Evolutionary conservation across 2,329 filamentous ascomycete species (phyloP), one percentile per base, ranked within the genome.

Genomic region (Malbranchea cinnamomea): DNA sequence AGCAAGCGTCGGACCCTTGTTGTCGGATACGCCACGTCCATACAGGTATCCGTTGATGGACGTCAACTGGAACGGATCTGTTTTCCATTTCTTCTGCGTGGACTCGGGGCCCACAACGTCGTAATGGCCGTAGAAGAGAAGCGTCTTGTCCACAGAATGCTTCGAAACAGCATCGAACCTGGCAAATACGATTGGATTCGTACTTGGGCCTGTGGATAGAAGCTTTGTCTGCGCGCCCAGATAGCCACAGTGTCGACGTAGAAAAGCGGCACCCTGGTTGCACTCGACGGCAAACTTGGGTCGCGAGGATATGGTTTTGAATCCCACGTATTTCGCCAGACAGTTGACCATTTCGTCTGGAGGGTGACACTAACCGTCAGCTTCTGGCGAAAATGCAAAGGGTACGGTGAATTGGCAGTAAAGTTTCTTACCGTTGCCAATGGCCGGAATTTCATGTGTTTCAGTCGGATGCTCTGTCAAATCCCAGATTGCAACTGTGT

Each of bases 101-200:
- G 78, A 75, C 41, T 93, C 83, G 0, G 89, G 89, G 1, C 84
- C 71, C 3, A 98, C 89, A 2, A 98, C 85, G 48, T 98, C 89
- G 60, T 98, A 98, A 51, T 98, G 89, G 0, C 91, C 89, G 47
- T 98, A 98, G 51, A 98, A 98, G 0, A 98, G 60, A 6, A 95
- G 81, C 17, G 82, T 84, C 57, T 89, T 93, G 11, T 81, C 70
- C 15, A 69, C 65, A 0, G 70, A 60, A 1, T 73, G 69, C 7
- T n/a, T 9, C 72, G 66, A 36, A 67, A 72, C 53, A 75, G 89
- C 84, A 25, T 71, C 71, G 50, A 98, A 98, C 36, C 77, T 79
- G 23, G 89, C 89, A 41, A 80, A 78, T 0, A 98, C 84, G n/a
- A 98, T 77, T 0, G 89, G 89, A 47, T 95, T 95, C 43, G 81